Evolutionary conservation across 805 yeast genomes (phyloP), one percentile per base, ranked within the genome.

Genomic region (Metschnikowia santaceciliae): DNA sequence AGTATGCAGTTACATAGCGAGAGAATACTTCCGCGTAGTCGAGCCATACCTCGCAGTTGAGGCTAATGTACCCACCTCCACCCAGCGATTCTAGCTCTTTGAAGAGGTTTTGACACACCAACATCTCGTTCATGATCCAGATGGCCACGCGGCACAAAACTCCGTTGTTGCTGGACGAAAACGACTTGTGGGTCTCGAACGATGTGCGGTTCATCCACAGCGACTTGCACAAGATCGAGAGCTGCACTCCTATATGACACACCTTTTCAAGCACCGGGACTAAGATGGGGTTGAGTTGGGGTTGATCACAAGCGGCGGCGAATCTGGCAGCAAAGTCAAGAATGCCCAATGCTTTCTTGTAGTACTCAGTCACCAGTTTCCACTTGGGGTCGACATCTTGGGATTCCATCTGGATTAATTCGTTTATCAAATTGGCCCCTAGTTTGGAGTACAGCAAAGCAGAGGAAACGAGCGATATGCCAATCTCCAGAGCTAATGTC

Each of bases 91-190:
- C 34, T 6, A 44, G 33, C 40, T 47, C 61, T 50, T n/a, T 23
- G 3, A 65, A 32, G 7, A 71, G 30, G n/a, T 49, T 58, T 49
- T 59, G 58, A 17, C 67, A 61, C 3, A 54, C 54, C 30, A 55
- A 54, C 8, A 72, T 48, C 49, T 75, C 77, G 51, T 70, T 67
- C 40, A 67, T 54, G 4, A 73, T 60, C 57, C 59, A 74, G 1
- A 78, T 69, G 3, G 80, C 71, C 10, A 78, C 77, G 50, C 80
- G 61, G 13, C 77, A 65, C n/a, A 78, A 58, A 1, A 74, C 71
- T 2, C 78, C 75, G 54, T 74, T 69, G 39, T 68, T 64, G 49
- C 65, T n/a, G 32, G 53, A 20, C 51, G 56, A 35, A 17, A 53
- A 53, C n/a, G 55, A 32, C 30, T 48, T 56, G 30, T 32, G 33